A percentile compares a stretch with the other conserved stretches of the same genome.
Conservation (phyloP, 331 rosid species). For the Saraca asoca region DNA sequence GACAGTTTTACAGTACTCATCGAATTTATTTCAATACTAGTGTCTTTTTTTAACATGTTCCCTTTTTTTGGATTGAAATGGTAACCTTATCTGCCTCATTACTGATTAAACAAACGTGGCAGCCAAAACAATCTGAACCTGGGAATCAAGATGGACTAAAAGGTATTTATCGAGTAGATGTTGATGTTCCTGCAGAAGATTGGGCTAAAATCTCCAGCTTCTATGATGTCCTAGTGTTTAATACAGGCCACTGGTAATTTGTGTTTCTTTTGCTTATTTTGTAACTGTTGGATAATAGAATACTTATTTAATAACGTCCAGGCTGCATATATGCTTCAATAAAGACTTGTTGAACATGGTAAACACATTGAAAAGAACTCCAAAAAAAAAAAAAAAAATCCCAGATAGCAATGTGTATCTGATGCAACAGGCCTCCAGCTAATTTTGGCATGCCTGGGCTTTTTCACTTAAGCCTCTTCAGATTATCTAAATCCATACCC, state of each 20-base stretch:
- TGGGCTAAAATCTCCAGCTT: constrained; percentile 73
- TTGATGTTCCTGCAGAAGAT: constrained; percentile 85
- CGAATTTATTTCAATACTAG: background rate
- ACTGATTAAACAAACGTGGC: constrained; percentile 82
- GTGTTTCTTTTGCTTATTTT: constrained; percentile 31
- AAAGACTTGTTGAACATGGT: constrained; percentile 27
- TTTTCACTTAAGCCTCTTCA: background rate
- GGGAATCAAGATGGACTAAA: constrained; percentile 51
- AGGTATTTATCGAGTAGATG: constrained; percentile 77
- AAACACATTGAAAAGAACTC: background rate
- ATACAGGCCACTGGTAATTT: constrained; percentile 89
- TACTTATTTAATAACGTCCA: background rate
- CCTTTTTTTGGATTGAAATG: constrained; percentile 27
- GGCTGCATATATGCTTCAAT: constrained; percentile 15
- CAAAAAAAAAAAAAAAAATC: background rate
- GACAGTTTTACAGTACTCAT: constrained; percentile 24
- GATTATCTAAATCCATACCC: constrained; percentile 7
- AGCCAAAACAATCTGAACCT: constrained; percentile 52
- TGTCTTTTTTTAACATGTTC: constrained; percentile 19
- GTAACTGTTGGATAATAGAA: constrained; percentile 4
- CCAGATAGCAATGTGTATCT: constrained; percentile 16
- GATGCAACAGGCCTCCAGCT: constrained; percentile 25
- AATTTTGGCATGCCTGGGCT: constrained; percentile 13
- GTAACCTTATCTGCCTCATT: constrained; percentile 51
- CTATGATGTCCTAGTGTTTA: constrained; percentile 86